Evolutionary conservation across 176 grass and related monocot genomes (phyloP).

Genomic region (Oropetium thomaeum): DNA sequence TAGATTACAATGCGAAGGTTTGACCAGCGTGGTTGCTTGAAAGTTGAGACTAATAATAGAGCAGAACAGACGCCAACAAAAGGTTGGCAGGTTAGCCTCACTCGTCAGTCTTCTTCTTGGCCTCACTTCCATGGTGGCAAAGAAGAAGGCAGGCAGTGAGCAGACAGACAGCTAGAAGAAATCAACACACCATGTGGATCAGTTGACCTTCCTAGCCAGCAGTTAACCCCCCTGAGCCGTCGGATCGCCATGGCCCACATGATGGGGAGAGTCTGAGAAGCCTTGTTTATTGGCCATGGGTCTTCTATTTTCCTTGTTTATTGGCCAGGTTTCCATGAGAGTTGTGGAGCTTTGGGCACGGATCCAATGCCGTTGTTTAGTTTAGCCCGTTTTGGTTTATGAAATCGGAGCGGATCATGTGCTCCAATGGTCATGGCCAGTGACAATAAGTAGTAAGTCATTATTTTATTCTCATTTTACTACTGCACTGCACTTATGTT

Average conservation of each 20-base stretch:
- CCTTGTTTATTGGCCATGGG: not conserved
- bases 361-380: constrained; percentile 27
- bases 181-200: constrained; percentile 38
- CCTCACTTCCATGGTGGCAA: constrained; percentile 5
- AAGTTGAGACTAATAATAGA: constrained; percentile 37
- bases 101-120: constrained; percentile 24
- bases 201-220: constrained; percentile 37
- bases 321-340: not conserved
- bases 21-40: constrained; percentile 23
- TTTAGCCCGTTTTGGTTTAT: constrained; percentile 28
- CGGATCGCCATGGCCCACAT: not conserved
- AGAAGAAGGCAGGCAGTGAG: constrained; percentile 6
- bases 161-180: constrained; percentile 37
- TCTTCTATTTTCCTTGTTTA: not conserved
- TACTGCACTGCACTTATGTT: not conserved
- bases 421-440: not conserved
- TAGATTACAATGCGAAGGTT: not conserved
- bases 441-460: not conserved
- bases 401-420: constrained; percentile 28
- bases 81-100: constrained; percentile 25
- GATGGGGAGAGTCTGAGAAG: not conserved
- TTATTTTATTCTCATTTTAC: not conserved
- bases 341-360: not conserved
- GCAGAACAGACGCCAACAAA: constrained; percentile 46
- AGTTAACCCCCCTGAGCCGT: not conserved